Percentiles rank a stretch among this genome's conserved stretches.
Evolutionary conservation across 139 green algal species (phyloP).

Genomic region (Haematococcus sp.): DNA sequence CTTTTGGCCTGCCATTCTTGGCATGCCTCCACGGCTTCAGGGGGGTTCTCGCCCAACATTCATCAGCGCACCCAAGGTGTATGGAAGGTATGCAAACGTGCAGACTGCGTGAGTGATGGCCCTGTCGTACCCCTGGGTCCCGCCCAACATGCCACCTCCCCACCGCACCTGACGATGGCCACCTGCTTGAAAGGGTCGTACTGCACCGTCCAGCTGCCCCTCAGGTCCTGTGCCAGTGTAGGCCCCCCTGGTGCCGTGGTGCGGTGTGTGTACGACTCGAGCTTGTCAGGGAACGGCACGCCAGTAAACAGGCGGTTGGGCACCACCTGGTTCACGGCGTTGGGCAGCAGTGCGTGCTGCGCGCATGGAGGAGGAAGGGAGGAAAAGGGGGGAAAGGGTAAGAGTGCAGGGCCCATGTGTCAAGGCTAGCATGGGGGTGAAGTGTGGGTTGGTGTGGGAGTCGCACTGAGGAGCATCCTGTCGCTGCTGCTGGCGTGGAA

Average conservation of each 20-base stretch:
- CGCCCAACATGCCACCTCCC: conserved; percentile 3
- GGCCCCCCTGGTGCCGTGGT: conserved; percentile 15
- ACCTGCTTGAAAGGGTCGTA: conserved; percentile 63
- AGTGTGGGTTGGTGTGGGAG: too few relatives aligned
- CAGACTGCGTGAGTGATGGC: background rate
- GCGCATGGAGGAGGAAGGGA: too few relatives aligned
- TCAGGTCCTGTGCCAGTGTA: conserved; percentile 55
- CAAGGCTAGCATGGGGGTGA: too few relatives aligned
- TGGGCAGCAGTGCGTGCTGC: conserved; percentile 46
- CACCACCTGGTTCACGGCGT: conserved; percentile 58
- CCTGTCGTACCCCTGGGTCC: background rate
- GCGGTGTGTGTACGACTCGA: conserved; percentile 65
- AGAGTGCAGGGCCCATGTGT: too few relatives aligned
- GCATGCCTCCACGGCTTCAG: too few relatives aligned
- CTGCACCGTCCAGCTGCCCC: conserved; percentile 63
- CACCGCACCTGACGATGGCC: conserved; percentile 9
- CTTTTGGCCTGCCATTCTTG: too few relatives aligned
- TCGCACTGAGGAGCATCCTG: too few relatives aligned
- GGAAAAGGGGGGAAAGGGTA: too few relatives aligned
- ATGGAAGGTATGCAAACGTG: too few relatives aligned
- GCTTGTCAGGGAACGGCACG: conserved; percentile 68
- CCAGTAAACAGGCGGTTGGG: conserved; percentile 58
- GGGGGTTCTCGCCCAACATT: too few relatives aligned
- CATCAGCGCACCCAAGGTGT: too few relatives aligned
- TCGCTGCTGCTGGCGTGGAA: too few relatives aligned